These are phyloP conservation scores for Epicoccum nigrum DNA, from an alignment of 2,329 filamentous ascomycete species.

Conservation along the genomic window DNA sequence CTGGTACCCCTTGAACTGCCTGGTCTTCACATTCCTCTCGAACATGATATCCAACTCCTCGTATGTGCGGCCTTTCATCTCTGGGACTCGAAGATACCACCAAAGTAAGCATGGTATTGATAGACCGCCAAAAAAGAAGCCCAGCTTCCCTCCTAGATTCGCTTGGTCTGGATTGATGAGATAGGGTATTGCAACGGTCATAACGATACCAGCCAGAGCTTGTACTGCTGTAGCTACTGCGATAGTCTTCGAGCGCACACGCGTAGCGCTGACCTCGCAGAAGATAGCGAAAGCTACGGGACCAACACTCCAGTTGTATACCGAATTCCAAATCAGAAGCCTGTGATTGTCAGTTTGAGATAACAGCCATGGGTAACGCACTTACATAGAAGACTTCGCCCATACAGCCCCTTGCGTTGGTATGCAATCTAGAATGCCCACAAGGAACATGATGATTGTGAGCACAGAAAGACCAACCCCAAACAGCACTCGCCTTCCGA, in stretches of 20 bases:
- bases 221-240: conserved; percentile 67
- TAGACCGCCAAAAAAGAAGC: conserved; percentile 48
- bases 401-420: conserved; percentile 44
- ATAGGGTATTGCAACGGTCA: conserved; percentile 46
- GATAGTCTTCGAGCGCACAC: conserved; percentile 75
- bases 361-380: not conserved
- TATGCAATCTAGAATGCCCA: conserved; percentile 76
- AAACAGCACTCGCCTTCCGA: conserved; percentile 75
- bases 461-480: conserved; percentile 61
- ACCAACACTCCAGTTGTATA: conserved; percentile 83
- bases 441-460: conserved; percentile 71
- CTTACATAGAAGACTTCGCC: conserved; percentile 45
- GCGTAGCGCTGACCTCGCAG: conserved; percentile 76
- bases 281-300: conserved; percentile 87
- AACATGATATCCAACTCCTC: conserved; percentile 49
- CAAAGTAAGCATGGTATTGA: conserved; percentile 37
- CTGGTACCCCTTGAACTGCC: conserved; percentile 12
- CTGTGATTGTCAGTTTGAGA: conserved; percentile 2
- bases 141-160: conserved; percentile 48
- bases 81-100: conserved; percentile 47
- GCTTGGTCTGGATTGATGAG: conserved; percentile 50
- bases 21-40: conserved; percentile 32
- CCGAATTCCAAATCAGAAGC: conserved; percentile 50
- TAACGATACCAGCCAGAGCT: conserved; percentile 43
- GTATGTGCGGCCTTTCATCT: conserved; percentile 47